These are phyloP conservation scores for Collybia sp. DNA, from an alignment of 768 basidiomycete species.

Conservation along the genomic window DNA sequence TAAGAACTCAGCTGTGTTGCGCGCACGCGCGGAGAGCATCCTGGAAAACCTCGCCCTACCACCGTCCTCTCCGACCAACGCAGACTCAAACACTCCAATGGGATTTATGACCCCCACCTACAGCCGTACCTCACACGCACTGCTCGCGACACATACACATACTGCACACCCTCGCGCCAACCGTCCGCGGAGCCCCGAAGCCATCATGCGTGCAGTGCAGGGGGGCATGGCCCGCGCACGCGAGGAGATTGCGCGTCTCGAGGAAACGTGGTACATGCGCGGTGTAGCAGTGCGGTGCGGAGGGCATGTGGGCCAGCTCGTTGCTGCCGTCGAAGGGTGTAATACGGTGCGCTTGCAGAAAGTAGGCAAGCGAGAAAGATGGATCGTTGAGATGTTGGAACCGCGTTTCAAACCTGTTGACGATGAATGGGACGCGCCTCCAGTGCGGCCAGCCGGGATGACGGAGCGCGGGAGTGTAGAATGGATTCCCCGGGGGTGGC, in stretches of 20 bases:
- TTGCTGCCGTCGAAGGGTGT: slow-evolving; percentile 41
- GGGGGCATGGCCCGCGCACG: slow-evolving; percentile 50
- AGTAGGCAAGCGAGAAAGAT: slow-evolving; percentile 12
- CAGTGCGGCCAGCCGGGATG: slow-evolving; percentile 2
- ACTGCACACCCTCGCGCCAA: slow-evolving; percentile 42
- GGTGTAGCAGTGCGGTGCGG: slow-evolving; percentile 47
- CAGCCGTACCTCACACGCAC: slow-evolving; percentile 30
- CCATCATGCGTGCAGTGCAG: slow-evolving; percentile 47
- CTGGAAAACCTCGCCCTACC: no score
- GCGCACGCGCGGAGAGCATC: slow-evolving; percentile 25
- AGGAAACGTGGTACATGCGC: slow-evolving; percentile 46
- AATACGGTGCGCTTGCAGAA: slow-evolving; percentile 32
- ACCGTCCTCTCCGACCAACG: slow-evolving; percentile 4
- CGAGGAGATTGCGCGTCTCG: slow-evolving; percentile 42
- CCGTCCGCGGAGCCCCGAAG: slow-evolving; percentile 33
- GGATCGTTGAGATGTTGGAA: slow-evolving; percentile 20
- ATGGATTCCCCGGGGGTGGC: slow-evolving; percentile 39
- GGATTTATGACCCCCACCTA: slow-evolving; percentile 15
- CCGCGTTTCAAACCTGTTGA: slow-evolving; percentile 35
- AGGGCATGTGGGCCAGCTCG: slow-evolving; percentile 55
- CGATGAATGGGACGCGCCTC: slow-evolving; percentile 31
- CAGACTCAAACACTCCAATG: slow-evolving; percentile 26
- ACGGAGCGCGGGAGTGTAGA: slow-evolving; percentile 28
- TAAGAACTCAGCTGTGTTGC: slow-evolving; percentile 8
- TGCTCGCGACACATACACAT: slow-evolving; percentile 46